A percentile compares a stretch with the other conserved stretches of the same genome.
Evolutionary conservation across 2,329 filamentous ascomycete genomes (phyloP).

Genomic region (Pestalotiopsis sp.): DNA sequence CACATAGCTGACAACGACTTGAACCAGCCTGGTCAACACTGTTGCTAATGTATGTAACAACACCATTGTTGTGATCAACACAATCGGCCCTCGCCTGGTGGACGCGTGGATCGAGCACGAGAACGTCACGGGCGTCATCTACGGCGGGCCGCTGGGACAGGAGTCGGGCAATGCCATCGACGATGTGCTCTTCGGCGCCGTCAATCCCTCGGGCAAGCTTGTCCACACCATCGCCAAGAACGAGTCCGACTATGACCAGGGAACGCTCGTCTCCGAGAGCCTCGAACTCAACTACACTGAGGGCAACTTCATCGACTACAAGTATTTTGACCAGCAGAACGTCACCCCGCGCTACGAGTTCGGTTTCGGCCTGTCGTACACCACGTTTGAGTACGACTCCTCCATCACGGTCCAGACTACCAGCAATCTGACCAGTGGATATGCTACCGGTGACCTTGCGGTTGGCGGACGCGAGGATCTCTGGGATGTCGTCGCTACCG

Average conservation of each 20-base stretch:
- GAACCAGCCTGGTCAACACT: background rate
- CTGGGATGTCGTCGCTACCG: slow-evolving; percentile 47
- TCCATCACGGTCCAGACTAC: slow-evolving; percentile 24
- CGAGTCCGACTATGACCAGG: slow-evolving; percentile 48
- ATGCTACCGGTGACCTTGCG: slow-evolving; percentile 36
- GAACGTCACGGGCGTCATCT: slow-evolving; percentile 65
- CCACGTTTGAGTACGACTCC: slow-evolving; percentile 33
- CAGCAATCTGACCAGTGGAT: slow-evolving; percentile 17
- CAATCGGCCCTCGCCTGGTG: slow-evolving; percentile 62
- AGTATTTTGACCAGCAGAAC: slow-evolving; percentile 54
- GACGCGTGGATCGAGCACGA: slow-evolving; percentile 58
- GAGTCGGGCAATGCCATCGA: slow-evolving; percentile 63
- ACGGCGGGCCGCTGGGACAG: slow-evolving; percentile 62
- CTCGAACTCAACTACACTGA: slow-evolving; percentile 25
- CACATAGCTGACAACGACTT: slow-evolving; percentile 51
- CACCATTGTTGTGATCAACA: slow-evolving; percentile 69
- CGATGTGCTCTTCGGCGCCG: slow-evolving; percentile 63
- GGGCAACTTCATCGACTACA: slow-evolving; percentile 53
- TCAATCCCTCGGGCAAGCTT: slow-evolving; percentile 61
- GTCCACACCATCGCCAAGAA: slow-evolving; percentile 60
- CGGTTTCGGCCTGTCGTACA: slow-evolving; percentile 44
- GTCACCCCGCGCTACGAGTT: slow-evolving; percentile 58
- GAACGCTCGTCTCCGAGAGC: slow-evolving; percentile 23
- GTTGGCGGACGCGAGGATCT: slow-evolving; percentile 50
- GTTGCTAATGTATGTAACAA: slow-evolving; percentile 60